Conservation (phyloP, 2,329 filamentous ascomycete genomes). For the Zymoseptoria ardabiliae region DNA sequence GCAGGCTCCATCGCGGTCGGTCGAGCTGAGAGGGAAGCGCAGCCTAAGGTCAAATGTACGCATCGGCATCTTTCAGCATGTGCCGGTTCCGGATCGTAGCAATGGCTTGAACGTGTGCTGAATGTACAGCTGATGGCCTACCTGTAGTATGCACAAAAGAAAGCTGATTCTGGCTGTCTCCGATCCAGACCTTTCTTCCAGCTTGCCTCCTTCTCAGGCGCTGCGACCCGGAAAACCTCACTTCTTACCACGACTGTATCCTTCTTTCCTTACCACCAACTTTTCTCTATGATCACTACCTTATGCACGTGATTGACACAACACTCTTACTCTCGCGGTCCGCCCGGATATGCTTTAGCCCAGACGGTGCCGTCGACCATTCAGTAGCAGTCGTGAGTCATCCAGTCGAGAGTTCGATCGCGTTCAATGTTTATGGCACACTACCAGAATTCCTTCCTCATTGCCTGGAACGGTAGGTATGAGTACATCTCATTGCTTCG, state of each 20-base stretch:
- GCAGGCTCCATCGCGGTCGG: neutral
- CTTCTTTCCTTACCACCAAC: neutral
- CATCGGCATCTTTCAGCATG: neutral
- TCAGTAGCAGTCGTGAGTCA: neutral
- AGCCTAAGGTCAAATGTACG: neutral
- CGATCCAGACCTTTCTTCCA: neutral
- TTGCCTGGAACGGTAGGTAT: neutral
- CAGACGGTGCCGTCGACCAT: neutral
- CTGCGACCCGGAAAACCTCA: neutral
- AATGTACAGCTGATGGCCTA: neutral
- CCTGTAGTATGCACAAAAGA: too few relatives aligned
- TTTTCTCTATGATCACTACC: too few relatives aligned
- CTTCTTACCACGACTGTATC: neutral
- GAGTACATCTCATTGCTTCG: neutral
- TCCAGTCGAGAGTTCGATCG: neutral
- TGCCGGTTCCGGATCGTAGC: too few relatives aligned
- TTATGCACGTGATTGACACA: neutral
- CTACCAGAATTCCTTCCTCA: neutral
- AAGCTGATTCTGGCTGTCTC: neutral
- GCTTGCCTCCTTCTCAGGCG: neutral
- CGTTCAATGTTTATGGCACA: neutral
- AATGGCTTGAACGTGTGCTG: neutral
- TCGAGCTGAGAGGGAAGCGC: neutral
- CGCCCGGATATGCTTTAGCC: too few relatives aligned
- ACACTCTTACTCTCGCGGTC: too few relatives aligned